phyloP scores from a whole-genome alignment of 768 basidiomycete genomes.

The Collybia sordida region DNA sequence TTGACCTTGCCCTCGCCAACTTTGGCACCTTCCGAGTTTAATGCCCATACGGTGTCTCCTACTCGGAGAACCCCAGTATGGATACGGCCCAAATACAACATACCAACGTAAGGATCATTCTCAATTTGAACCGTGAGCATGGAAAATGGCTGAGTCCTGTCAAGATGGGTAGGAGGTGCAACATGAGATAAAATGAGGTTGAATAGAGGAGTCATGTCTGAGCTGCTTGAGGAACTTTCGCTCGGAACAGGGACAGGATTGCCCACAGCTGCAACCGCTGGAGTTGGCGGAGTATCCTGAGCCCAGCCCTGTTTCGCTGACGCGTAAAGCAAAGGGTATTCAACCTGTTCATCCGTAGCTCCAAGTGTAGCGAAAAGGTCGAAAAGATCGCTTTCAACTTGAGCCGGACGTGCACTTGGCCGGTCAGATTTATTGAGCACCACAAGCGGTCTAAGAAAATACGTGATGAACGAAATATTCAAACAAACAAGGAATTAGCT shows the following conservation, averaged over 20 bases:
- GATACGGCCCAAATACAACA: constrained; percentile 46
- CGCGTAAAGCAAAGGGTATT: constrained; percentile 50
- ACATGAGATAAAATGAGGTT: constrained; percentile 46
- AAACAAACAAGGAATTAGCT: constrained; percentile 6
- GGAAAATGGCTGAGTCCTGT: constrained; percentile 39
- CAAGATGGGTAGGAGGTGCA: constrained; percentile 37
- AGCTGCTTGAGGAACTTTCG: not conserved
- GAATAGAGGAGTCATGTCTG: constrained; percentile 44
- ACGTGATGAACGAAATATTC: not conserved
- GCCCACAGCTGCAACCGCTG: constrained; percentile 10
- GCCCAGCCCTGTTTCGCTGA: constrained; percentile 55
- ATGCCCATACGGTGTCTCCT: constrained; percentile 38
- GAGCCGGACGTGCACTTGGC: constrained; percentile 38
- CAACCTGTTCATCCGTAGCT: constrained; percentile 50
- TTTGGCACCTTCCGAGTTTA: constrained; percentile 41
- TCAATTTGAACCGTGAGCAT: constrained; percentile 56
- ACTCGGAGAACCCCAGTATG: constrained; percentile 38
- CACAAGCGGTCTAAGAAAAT: constrained; percentile 37
- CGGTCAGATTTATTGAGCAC: constrained; percentile 53
- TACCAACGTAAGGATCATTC: constrained; percentile 49
- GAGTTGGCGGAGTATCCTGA: constrained; percentile 22
- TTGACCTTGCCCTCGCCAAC: constrained; percentile 52
- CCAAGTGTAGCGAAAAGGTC: constrained; percentile 52
- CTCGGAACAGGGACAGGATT: constrained; percentile 1
- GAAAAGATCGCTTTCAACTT: constrained; percentile 50